Evolutionary conservation across 2,329 filamentous ascomycete genomes (phyloP).

Genomic region (Fusarium chaquense): DNA sequence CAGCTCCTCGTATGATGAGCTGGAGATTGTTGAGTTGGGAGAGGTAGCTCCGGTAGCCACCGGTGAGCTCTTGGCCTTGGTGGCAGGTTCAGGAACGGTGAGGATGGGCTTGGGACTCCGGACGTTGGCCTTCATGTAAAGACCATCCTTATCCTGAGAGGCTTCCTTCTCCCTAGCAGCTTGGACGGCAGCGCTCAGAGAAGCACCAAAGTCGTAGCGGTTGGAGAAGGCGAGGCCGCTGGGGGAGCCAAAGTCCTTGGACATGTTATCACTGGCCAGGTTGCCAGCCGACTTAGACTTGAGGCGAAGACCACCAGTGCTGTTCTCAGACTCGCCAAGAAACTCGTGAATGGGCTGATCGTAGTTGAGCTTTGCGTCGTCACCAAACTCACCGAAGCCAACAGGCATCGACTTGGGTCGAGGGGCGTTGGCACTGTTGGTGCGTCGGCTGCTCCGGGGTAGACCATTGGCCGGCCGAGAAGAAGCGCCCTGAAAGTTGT

Average conservation of each 20-base stretch:
- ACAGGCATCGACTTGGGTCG: slow-evolving; percentile 68
- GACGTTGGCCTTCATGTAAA: slow-evolving; percentile 67
- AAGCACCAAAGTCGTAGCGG: slow-evolving; percentile 96
- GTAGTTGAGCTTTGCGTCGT: slow-evolving; percentile 69
- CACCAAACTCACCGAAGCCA: slow-evolving; percentile 78
- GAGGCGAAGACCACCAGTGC: slow-evolving; percentile 71
- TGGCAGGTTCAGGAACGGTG: slow-evolving; percentile 45
- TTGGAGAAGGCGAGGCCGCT: slow-evolving; percentile 85
- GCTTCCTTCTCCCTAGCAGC: slow-evolving; percentile 75
- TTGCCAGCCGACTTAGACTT: slow-evolving; percentile 75
- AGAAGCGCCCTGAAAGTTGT: slow-evolving; percentile 62
- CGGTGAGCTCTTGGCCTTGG: slow-evolving; percentile 22
- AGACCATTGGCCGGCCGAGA: slow-evolving; percentile 66
- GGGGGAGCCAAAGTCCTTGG: slow-evolving; percentile 64
- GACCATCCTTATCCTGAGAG: slow-evolving; percentile 68
- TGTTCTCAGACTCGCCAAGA: slow-evolving; percentile 71
- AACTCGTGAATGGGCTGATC: slow-evolving; percentile 71
- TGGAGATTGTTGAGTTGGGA: slow-evolving; percentile 73
- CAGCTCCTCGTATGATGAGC: slow-evolving; percentile 93
- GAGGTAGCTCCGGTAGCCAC: slow-evolving; percentile 61
- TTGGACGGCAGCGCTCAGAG: slow-evolving; percentile 83
- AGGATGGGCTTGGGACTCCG: slow-evolving; percentile 46
- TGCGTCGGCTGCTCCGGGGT: slow-evolving; percentile 74
- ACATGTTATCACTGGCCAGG: slow-evolving; percentile 71
- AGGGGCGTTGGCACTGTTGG: slow-evolving; percentile 55